These are phyloP conservation scores for Falciphora oryzae DNA, from an alignment of 2,329 filamentous ascomycete species.

Conservation along the genomic window DNA sequence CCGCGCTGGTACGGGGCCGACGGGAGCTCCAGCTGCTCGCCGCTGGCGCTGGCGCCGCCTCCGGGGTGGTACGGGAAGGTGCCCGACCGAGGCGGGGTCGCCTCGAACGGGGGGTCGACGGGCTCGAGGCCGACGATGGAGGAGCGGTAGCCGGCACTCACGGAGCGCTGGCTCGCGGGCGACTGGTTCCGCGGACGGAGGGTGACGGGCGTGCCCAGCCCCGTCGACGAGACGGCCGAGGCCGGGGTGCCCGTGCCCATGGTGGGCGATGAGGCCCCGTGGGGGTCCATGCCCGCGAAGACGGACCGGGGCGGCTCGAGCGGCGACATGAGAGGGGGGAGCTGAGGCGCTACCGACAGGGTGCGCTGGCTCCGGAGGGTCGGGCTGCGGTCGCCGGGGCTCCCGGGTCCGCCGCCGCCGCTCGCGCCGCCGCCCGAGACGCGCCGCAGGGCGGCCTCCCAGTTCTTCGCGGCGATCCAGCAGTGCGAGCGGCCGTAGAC, in stretches of 20 bases:
- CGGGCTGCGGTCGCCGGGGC: background rate
- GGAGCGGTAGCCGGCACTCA: conserved; percentile 21
- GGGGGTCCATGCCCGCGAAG: conserved; percentile 24
- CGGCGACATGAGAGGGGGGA: conserved; percentile 15
- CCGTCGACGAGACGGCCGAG: conserved; percentile 10
- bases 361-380: conserved; percentile 1
- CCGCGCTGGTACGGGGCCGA: conserved; percentile 6
- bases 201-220: conserved; percentile 12
- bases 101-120: conserved; percentile 15
- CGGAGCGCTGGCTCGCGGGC: conserved; percentile 13
- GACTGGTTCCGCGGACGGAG: conserved; percentile 17
- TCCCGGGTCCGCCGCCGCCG: conserved; percentile 8
- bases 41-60: conserved; percentile 11
- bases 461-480: conserved; percentile 47
- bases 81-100: conserved; percentile 9
- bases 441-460: conserved; percentile 24
- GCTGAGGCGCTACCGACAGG: background rate
- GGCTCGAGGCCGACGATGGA: conserved; percentile 31
- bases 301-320: conserved; percentile 23
- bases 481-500: conserved; percentile 54
- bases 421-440: conserved; percentile 23
- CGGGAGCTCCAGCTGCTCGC: background rate
- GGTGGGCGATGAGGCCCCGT: conserved; percentile 11
- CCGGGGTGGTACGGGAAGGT: background rate
- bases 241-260: conserved; percentile 13